phyloP scores from a whole-genome alignment of 2,329 filamentous ascomycete genomes.

The Fusarium drepaniforme region DNA sequence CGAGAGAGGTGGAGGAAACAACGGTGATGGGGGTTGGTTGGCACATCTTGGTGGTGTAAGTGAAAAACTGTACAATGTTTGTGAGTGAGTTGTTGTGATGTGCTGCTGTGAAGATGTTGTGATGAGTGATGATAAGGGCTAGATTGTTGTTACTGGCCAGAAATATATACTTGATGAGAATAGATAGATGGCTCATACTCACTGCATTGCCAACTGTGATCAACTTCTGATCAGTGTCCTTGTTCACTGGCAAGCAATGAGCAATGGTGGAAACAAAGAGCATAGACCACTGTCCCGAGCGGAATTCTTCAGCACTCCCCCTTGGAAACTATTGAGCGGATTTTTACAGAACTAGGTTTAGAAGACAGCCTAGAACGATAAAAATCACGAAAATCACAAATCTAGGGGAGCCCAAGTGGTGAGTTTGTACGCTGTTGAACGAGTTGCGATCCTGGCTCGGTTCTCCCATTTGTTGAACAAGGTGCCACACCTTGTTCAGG shows the following conservation, averaged over 20 bases:
- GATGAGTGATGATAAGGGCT: not conserved
- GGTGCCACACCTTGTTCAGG: too few species aligned
- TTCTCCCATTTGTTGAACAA: too few species aligned
- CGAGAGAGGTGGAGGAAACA: not conserved
- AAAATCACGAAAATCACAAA: too few species aligned
- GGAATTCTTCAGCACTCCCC: not conserved
- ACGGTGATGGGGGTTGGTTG: not conserved
- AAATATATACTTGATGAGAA: not conserved
- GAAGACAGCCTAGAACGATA: too few species aligned
- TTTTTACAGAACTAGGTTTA: too few species aligned
- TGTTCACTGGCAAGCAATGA: not conserved
- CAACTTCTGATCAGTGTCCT: not conserved
- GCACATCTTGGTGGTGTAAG: not conserved
- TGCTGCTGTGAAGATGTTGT: not conserved
- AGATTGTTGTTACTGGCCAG: accelerated
- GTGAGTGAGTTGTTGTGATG: not conserved
- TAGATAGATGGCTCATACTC: not conserved
- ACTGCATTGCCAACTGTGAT: not conserved
- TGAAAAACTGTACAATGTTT: not conserved
- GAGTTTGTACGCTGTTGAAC: too few species aligned
- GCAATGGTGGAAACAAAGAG: not conserved
- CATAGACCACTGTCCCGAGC: too few species aligned
- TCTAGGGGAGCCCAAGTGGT: too few species aligned
- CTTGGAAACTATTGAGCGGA: too few species aligned
- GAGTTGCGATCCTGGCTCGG: too few species aligned